phyloP scores from a whole-genome alignment of 2,329 filamentous ascomycete genomes.

The Cladophialophora chaetospira region DNA sequence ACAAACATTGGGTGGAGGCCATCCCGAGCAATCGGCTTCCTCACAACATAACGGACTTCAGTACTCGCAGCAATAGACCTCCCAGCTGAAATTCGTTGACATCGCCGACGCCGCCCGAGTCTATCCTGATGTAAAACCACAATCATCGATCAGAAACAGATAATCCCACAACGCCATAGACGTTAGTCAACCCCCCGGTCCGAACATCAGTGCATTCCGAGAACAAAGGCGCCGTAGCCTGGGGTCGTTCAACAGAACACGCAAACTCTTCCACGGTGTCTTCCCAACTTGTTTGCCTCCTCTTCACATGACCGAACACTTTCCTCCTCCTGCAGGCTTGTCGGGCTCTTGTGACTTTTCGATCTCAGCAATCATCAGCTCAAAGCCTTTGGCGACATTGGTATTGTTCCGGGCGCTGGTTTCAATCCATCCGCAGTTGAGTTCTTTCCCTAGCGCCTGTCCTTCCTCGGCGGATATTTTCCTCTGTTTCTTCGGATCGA shows the following conservation, averaged over 20 bases:
- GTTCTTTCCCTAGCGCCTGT: slow-evolving; percentile 78
- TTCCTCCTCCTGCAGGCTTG: slow-evolving; percentile 76
- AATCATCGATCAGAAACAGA: neutral
- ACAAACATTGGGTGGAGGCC: neutral
- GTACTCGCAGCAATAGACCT: neutral
- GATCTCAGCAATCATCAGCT: slow-evolving; percentile 90
- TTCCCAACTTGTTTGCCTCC: neutral
- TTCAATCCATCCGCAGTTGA: slow-evolving; percentile 92
- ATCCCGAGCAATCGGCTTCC: neutral
- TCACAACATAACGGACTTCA: neutral
- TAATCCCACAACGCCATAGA: neutral
- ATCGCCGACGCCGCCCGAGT: neutral
- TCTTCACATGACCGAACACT: slow-evolving; percentile 81
- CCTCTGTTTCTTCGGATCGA: slow-evolving; percentile 80
- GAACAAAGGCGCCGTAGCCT: too few species aligned
- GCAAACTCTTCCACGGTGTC: neutral
- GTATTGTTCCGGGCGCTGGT: slow-evolving; percentile 91
- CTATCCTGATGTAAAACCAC: neutral
- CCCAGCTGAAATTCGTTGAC: neutral
- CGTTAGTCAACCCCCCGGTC: neutral
- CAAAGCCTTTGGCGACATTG: slow-evolving; percentile 90
- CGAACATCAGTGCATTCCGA: neutral
- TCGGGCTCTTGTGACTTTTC: slow-evolving; percentile 91
- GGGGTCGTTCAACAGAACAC: too few species aligned
- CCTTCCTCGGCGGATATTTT: slow-evolving; percentile 87